Evolutionary conservation across 23 red algal species (phyloP), one percentile per base, ranked within the genome.

Genomic region (Cyanidiococcus yangmingshanensis): DNA sequence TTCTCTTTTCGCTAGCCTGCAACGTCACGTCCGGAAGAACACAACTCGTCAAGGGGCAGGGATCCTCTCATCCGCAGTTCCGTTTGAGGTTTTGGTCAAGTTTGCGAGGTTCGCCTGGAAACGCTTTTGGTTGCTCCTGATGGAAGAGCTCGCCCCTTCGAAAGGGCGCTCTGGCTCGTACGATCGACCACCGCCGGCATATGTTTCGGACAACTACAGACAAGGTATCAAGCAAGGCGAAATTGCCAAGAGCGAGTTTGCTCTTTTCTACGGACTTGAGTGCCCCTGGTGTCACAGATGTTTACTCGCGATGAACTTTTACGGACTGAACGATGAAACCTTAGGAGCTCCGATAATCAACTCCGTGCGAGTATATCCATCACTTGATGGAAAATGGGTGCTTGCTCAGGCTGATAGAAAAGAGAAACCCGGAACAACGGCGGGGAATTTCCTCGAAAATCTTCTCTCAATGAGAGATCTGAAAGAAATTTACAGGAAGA

Each of bases 271-370:
- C 0, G 94, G 94, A 45, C 51, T 68, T 31, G 85, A 81, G 39
- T 90, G 89, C 77, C 75, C 75, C 75, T 77, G 81, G 81, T 98
- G 94, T 75, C 94, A 98, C 76, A 80, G 94, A 35, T 85, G 88
- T 21, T 15, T 89, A 27, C 78, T 98, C 34, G 94, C 88, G 39
- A 77, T 39, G 30, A 80, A 76, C 1, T 74, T 98, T 0, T 79
- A 89, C 1, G 38, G 39, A 1, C 76, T 86, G 25, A 29, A 58
- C 1, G 45, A 54, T 54, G 21, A 40, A 58, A 27, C 26, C 29
- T 1, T 29, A 86, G 25, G 39, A 39, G 17, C 31, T 96, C 58
- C 38, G 75, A 39, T 75, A n/a, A 29, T 41, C 83, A 2, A 18
- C 31, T 0, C 85, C 85, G 34, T 77, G 85, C 41, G 51, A 15